A percentile compares a stretch with the other conserved stretches of the same genome.
Conservation (phyloP, 495 filamentous ascomycete species). For the Lepidopterella palustris region DNA sequence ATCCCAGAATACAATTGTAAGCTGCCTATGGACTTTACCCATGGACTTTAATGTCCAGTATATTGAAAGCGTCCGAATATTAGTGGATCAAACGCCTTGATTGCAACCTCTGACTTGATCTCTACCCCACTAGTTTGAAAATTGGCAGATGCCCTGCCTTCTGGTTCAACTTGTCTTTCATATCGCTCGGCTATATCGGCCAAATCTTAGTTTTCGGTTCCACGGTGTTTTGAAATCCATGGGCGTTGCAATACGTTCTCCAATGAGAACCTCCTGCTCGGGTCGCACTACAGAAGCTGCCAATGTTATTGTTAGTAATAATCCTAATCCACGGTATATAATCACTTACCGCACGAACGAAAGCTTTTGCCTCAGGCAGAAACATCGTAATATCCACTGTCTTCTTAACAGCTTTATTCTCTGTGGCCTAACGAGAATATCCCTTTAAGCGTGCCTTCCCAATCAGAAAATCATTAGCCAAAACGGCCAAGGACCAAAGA, state of each 20-base stretch:
- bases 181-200: no score
- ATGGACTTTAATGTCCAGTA: no score
- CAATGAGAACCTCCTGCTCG: slow-evolving; percentile 10
- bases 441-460: slow-evolving; percentile 21
- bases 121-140: no score
- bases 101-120: no score
- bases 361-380: slow-evolving; percentile 7
- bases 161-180: no score
- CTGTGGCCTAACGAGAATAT: slow-evolving; percentile 4
- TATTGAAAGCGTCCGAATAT: no score
- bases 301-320: background rate
- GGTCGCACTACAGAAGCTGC: slow-evolving; percentile 13
- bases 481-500: slow-evolving; percentile 18
- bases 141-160: no score
- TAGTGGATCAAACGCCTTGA: no score
- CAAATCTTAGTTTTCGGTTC: no score
- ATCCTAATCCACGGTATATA: background rate
- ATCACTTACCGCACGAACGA: slow-evolving; percentile 12
- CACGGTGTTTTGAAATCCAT: slow-evolving; percentile 14
- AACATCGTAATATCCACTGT: slow-evolving; percentile 10
- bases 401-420: slow-evolving; percentile 16
- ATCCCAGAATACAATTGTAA: no score
- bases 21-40: no score
- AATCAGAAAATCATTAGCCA: slow-evolving; percentile 19
- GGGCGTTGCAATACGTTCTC: slow-evolving; percentile 12